A percentile compares a stretch with the other conserved stretches of the same genome.
phyloP scores from a whole-genome alignment of 306 rosid genomes.

The Trichosanthes cucumerina region DNA sequence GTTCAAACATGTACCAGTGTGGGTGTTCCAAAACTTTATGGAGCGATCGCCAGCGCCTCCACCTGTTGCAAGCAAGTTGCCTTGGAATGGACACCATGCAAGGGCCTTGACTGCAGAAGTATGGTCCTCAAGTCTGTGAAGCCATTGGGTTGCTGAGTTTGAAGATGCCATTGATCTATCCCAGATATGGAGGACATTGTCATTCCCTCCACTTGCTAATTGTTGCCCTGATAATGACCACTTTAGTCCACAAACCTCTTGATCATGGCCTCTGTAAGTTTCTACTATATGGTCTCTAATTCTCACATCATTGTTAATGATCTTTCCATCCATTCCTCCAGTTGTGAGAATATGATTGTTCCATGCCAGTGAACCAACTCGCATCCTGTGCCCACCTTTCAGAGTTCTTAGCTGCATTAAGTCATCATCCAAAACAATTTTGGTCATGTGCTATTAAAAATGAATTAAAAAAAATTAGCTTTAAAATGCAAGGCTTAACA shows the following conservation, averaged over 20 bases:
- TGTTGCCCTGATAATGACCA: slow-evolving; percentile 74
- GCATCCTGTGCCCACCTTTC: slow-evolving; percentile 43
- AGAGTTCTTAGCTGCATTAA: slow-evolving; percentile 46
- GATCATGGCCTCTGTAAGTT: slow-evolving; percentile 59
- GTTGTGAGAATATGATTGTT: slow-evolving; percentile 63
- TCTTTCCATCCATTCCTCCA: slow-evolving; percentile 63
- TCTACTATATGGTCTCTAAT: slow-evolving; percentile 51
- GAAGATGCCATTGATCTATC: slow-evolving; percentile 50
- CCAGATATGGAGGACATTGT: slow-evolving; percentile 62
- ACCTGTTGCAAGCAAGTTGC: slow-evolving; percentile 50
- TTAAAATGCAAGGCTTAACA: neutral
- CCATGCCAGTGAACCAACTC: slow-evolving; percentile 72
- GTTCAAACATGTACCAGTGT: slow-evolving; percentile 67
- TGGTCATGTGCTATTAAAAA: neutral
- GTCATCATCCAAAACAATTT: slow-evolving; percentile 2
- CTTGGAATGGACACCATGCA: slow-evolving; percentile 81
- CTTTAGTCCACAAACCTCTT: slow-evolving; percentile 66
- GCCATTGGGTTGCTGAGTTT: slow-evolving; percentile 47
- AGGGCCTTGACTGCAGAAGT: slow-evolving; percentile 69
- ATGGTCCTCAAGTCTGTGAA: slow-evolving; percentile 61
- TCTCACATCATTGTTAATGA: slow-evolving; percentile 62
- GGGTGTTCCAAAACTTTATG: slow-evolving; percentile 72
- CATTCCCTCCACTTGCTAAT: slow-evolving; percentile 72
- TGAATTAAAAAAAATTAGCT: neutral
- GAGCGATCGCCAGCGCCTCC: slow-evolving; percentile 62